A percentile compares a stretch with the other conserved stretches of the same genome.
Conservation (phyloP, 495 filamentous ascomycete genomes). For the Annulohypoxylon stygium region DNA sequence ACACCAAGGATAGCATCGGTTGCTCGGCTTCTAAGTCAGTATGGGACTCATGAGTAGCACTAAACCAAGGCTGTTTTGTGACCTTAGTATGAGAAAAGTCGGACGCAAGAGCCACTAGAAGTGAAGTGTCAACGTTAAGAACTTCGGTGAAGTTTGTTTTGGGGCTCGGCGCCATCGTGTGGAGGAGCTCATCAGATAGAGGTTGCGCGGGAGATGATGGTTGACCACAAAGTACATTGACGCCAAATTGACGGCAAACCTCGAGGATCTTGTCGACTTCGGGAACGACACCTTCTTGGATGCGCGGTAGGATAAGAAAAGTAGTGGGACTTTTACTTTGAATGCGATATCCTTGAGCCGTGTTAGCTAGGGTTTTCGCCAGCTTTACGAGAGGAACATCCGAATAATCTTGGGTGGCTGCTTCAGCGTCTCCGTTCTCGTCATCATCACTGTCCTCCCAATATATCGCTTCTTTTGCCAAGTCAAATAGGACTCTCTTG, state of each 20-base stretch:
- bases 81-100: constrained; percentile 57
- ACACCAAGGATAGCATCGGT: constrained; percentile 52
- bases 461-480: constrained; percentile 51
- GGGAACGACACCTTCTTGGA: constrained; percentile 41
- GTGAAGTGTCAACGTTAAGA: constrained; percentile 59
- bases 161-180: constrained; percentile 58
- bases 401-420: constrained; percentile 18
- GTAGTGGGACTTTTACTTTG: constrained; percentile 39
- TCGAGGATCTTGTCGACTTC: constrained; percentile 46
- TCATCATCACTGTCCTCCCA: constrained; percentile 48
- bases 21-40: constrained; percentile 50
- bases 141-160: constrained; percentile 48
- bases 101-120: constrained; percentile 58
- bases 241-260: constrained; percentile 44
- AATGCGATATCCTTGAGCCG: constrained; percentile 49
- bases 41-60: constrained; percentile 51
- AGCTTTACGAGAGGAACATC: constrained; percentile 50
- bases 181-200: constrained; percentile 62
- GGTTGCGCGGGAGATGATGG: constrained; percentile 32
- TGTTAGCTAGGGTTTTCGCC: constrained; percentile 40
- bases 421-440: constrained; percentile 10
- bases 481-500: constrained; percentile 46
- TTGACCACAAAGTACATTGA: constrained; percentile 43
- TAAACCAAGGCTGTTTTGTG: constrained; percentile 55
- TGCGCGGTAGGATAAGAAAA: constrained; percentile 46